Evolutionary conservation across 768 basidiomycete species (phyloP).

Genomic region (Pleurotus eryngii): DNA sequence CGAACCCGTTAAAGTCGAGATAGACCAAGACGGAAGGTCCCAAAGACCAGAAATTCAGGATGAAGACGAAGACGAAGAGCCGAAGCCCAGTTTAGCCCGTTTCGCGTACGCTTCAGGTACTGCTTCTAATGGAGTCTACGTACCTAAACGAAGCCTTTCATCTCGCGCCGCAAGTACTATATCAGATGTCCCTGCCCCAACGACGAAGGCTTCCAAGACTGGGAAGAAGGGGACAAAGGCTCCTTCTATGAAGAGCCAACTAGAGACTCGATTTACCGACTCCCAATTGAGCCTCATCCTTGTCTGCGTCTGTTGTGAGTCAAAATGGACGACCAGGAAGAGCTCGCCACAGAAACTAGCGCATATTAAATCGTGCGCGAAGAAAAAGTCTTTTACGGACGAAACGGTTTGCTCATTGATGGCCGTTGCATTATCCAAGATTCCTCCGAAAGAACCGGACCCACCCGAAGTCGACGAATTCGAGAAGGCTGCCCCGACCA

Average conservation of each 20-base stretch:
- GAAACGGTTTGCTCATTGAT: constrained; percentile 56
- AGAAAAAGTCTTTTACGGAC: constrained; percentile 49
- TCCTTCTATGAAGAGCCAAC: constrained; percentile 11
- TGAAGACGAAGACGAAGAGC: too few relatives aligned
- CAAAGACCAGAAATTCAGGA: too few relatives aligned
- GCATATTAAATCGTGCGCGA: constrained; percentile 69
- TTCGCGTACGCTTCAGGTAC: constrained; percentile 32
- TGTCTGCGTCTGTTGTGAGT: constrained; percentile 63
- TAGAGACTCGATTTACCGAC: constrained; percentile 38
- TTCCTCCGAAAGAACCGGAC: constrained; percentile 17
- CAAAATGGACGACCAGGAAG: constrained; percentile 70
- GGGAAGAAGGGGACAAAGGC: constrained; percentile 3
- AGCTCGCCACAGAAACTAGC: constrained; percentile 55
- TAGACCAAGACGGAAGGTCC: too few relatives aligned
- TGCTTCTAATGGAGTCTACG: neutral
- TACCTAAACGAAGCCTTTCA: constrained; percentile 8
- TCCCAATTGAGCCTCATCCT: constrained; percentile 43
- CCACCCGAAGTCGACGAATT: constrained; percentile 14
- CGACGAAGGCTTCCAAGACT: constrained; percentile 12
- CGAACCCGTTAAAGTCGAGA: too few relatives aligned
- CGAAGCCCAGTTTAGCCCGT: constrained; percentile 25
- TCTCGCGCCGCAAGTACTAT: neutral
- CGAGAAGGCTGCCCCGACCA: constrained; percentile 12
- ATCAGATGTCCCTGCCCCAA: constrained; percentile 1
- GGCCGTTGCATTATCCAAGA: constrained; percentile 40